Evolutionary conservation across 352 stramenopile species (phyloP).

Genomic region (Globisporangium apiculatum): DNA sequence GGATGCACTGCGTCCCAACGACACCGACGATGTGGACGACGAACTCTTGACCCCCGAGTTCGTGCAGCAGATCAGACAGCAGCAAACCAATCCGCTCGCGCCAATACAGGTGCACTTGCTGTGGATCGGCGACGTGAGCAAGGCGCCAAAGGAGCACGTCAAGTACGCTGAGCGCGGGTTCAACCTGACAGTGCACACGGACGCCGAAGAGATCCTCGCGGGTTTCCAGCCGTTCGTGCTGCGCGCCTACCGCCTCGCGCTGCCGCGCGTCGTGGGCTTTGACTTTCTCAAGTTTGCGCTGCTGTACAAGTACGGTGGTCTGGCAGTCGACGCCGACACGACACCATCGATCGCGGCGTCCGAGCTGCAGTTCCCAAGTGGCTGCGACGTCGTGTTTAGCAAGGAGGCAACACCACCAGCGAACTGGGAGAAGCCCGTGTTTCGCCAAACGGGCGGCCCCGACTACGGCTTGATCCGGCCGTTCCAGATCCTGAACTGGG

Average conservation of each 20-base stretch:
- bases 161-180: slow-evolving; percentile 5
- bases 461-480: slow-evolving; percentile 8
- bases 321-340: slow-evolving; percentile 14
- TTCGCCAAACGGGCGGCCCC: neutral
- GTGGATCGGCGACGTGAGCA: slow-evolving; percentile 13
- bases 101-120: slow-evolving; percentile 6
- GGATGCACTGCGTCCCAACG: neutral
- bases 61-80: neutral
- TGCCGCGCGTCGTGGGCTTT: slow-evolving; percentile 7
- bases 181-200: slow-evolving; percentile 8
- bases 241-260: slow-evolving; percentile 1
- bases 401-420: slow-evolving; percentile 3
- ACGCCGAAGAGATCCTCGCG: slow-evolving; percentile 9
- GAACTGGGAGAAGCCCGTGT: slow-evolving; percentile 4
- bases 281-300: slow-evolving; percentile 17
- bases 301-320: slow-evolving; percentile 14
- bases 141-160: neutral
- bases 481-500: slow-evolving; percentile 20
- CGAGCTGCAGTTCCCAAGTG: slow-evolving; percentile 2
- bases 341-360: neutral
- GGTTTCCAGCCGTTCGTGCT: slow-evolving; percentile 7
- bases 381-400: slow-evolving; percentile 12
- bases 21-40: neutral
- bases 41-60: slow-evolving; percentile 6
- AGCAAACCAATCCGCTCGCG: neutral